These are phyloP conservation scores for Lunasporangiospora selenospora DNA, from an alignment of 192 early-diverging fungal species.

Conservation along the genomic window DNA sequence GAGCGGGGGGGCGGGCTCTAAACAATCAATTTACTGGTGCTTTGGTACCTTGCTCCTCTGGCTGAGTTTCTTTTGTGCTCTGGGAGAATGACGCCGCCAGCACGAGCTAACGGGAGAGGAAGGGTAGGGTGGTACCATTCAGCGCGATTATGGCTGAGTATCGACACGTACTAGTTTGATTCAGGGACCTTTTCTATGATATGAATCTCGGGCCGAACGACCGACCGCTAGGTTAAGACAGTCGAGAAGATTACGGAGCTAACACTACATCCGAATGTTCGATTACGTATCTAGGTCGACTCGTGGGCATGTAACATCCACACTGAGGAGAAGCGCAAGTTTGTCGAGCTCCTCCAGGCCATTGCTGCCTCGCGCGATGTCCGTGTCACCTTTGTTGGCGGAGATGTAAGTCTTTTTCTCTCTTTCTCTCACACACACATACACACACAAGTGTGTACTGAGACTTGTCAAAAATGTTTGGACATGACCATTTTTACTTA, in stretches of 20 bases:
- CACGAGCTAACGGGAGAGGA: no score
- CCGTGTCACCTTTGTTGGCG: slow-evolving; percentile 83
- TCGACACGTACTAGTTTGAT: no score
- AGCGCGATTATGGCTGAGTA: no score
- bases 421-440: not conserved
- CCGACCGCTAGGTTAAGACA: not conserved
- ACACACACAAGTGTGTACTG: slow-evolving; percentile 4
- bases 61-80: no score
- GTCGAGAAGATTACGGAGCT: not conserved
- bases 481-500: no score
- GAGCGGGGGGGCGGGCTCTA: no score
- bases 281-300: slow-evolving; percentile 18
- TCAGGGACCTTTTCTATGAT: not conserved
- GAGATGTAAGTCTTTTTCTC: slow-evolving; percentile 72
- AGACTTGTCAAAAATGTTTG: slow-evolving; percentile 6
- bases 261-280: no score
- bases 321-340: slow-evolving; percentile 71
- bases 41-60: no score
- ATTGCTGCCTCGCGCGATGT: slow-evolving; percentile 62
- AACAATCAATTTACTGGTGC: no score
- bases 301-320: slow-evolving; percentile 58
- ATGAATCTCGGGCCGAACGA: slow-evolving; percentile 64
- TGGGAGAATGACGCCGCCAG: no score
- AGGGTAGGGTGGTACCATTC: no score
- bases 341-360: slow-evolving; percentile 71